phyloP scores from a whole-genome alignment of 768 basidiomycete species.

The Phlebiopsis gigantea region DNA sequence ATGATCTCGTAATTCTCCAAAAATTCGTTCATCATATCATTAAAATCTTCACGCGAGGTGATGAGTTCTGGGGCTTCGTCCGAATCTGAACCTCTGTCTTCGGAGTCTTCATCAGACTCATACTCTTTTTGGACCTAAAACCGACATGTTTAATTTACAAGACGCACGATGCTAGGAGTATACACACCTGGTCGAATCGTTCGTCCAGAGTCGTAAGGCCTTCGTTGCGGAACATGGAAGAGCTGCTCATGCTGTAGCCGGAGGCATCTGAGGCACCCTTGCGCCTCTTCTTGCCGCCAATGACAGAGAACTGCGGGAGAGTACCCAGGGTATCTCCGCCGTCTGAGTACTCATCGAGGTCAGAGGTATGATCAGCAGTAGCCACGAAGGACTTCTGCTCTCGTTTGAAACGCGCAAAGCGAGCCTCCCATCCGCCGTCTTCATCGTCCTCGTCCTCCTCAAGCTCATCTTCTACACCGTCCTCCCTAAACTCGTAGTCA shows the following conservation, averaged over 20 bases:
- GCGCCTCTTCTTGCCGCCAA: constrained; percentile 70
- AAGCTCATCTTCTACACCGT: constrained; percentile 33
- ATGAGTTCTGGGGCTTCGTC: constrained; percentile 72
- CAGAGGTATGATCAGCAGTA: constrained; percentile 29
- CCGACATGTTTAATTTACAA: no score
- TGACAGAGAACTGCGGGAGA: constrained; percentile 71
- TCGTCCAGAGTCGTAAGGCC: constrained; percentile 87
- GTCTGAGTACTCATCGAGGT: constrained; percentile 56
- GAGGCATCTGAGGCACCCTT: constrained; percentile 81
- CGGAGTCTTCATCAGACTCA: constrained; percentile 49
- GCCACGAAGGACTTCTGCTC: constrained; percentile 26
- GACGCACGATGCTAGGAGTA: not conserved
- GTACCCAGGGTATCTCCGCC: constrained; percentile 77
- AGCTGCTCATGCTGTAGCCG: constrained; percentile 96
- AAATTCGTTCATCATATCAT: constrained; percentile 89
- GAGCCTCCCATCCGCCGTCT: constrained; percentile 61
- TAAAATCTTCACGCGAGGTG: constrained; percentile 84
- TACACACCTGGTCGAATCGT: constrained; percentile 81
- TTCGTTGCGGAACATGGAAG: constrained; percentile 91
- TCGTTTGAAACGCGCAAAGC: constrained; percentile 77
- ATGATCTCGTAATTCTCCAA: constrained; percentile 86
- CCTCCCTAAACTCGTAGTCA: constrained; percentile 64
- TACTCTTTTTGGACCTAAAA: constrained; percentile 77
- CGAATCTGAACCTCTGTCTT: constrained; percentile 34
- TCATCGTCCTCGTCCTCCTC: constrained; percentile 19